Evolutionary conservation across 768 basidiomycete species (phyloP), one percentile per base, ranked within the genome.

Genomic region (Artomyces pyxidatus): DNA sequence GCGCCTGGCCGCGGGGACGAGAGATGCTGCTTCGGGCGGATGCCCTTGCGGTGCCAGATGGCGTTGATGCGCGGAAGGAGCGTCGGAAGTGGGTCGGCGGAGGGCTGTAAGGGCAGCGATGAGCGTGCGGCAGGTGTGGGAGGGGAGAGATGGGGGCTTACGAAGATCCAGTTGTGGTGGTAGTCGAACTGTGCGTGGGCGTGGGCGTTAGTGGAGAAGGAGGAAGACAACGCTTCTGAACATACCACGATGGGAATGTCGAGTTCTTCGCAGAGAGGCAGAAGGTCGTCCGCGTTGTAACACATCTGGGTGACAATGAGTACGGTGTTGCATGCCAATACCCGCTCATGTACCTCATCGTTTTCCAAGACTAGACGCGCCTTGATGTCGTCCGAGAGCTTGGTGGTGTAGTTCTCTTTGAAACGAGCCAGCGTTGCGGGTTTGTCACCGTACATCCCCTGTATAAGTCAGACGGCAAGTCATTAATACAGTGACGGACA

Each of bases 1-100:
- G 92, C 90, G 2, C 92, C 91, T 2, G 81, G 77, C n/a, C 91
- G 72, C n/a, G 85, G 81, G 58, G 93, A 89, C 42, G 87, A 91
- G 10, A 95, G 76, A 66, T 97, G 94, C 61, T 95, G 93, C 67
- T 96, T 97, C 6, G 89, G 87, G 30, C 71, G 76, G 52, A 97
- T 95, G 6, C 88, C 85, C 11, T 88, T 81, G 38, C 72, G 72
- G 25, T 67, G 63, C 74, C 88, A 97, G 26, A 87, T 88, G 12
- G 73, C 76, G 50, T 84, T 81, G 50, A 89, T 81, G 21, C 80
- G 73, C n/a, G 75, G 71, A 29, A 94, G 88, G 53, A 95, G 84
- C 25, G 71, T 74, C 0, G 71, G 64, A 1, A 81, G 77, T 2
- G 86, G 72, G 49, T 71, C 61, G 5, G 57, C 55, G 8, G 71